phyloP scores from a whole-genome alignment of 129 eudicot species.

The Erigeron canadensis region DNA sequence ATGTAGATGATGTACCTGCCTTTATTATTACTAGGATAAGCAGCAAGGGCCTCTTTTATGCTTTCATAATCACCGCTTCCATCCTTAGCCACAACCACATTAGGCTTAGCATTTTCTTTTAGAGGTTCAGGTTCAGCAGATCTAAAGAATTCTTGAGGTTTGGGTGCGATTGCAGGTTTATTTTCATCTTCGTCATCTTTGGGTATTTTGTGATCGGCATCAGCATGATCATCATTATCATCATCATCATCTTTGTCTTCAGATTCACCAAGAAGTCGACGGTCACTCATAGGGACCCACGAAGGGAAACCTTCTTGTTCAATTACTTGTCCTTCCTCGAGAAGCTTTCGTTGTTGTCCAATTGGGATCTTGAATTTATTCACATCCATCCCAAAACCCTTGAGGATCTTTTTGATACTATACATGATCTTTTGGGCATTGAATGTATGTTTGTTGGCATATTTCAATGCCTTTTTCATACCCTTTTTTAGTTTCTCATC shows the following conservation, averaged over 20 bases:
- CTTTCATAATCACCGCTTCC: constrained; percentile 61
- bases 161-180: constrained; percentile 1
- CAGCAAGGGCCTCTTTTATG: constrained; percentile 50
- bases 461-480: constrained; percentile 29
- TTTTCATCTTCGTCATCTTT: background rate
- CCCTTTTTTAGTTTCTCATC: constrained; percentile 29
- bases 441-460: constrained; percentile 52
- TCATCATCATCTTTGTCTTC: background rate
- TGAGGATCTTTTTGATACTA: constrained; percentile 29
- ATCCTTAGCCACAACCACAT: constrained; percentile 62
- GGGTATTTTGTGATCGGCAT: background rate
- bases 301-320: constrained; percentile 39
- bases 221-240: background rate
- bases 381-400: constrained; percentile 31
- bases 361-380: constrained; percentile 1
- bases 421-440: constrained; percentile 52
- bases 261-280: constrained; percentile 42
- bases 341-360: constrained; percentile 40
- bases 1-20: constrained; percentile 53
- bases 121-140: constrained; percentile 24
- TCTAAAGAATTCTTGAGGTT: constrained; percentile 25
- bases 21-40: constrained; percentile 35
- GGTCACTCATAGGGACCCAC: constrained; percentile 51
- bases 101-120: constrained; percentile 26
- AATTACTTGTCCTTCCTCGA: constrained; percentile 19